These are phyloP conservation scores for Margaritispora aquatica DNA, from an alignment of 495 filamentous ascomycete genomes.

Conservation along the genomic window DNA sequence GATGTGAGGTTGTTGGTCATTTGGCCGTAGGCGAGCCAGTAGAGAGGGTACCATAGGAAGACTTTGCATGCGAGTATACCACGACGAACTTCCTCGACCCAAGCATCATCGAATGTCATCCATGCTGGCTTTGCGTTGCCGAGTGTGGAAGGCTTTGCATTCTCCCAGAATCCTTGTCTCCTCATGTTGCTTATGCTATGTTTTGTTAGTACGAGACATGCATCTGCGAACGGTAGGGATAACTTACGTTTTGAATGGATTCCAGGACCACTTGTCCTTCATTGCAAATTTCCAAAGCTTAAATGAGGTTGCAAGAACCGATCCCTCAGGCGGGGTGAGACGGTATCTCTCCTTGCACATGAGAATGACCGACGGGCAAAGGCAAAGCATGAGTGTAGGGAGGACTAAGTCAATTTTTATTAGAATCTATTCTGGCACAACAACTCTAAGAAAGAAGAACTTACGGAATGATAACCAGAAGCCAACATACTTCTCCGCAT, in stretches of 20 bases:
- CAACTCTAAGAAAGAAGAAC: too few relatives aligned
- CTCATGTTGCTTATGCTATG: slow-evolving; percentile 40
- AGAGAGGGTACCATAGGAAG: slow-evolving; percentile 52
- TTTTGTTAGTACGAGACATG: background rate
- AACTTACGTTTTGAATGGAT: slow-evolving; percentile 6
- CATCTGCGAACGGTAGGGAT: background rate
- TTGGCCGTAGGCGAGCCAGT: slow-evolving; percentile 40
- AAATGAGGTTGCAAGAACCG: slow-evolving; percentile 41
- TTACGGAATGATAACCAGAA: slow-evolving; percentile 65
- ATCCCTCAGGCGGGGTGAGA: slow-evolving; percentile 40
- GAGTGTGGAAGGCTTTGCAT: slow-evolving; percentile 57
- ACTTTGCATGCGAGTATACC: slow-evolving; percentile 64
- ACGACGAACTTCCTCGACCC: slow-evolving; percentile 64
- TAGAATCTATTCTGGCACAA: too few relatives aligned
- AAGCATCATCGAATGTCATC: slow-evolving; percentile 71
- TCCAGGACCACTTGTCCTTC: slow-evolving; percentile 10
- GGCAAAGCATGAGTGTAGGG: slow-evolving; percentile 48
- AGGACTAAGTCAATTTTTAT: too few relatives aligned
- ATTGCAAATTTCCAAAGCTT: slow-evolving; percentile 32
- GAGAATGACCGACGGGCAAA: slow-evolving; percentile 42
- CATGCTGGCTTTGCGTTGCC: slow-evolving; percentile 44
- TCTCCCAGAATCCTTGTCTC: slow-evolving; percentile 52
- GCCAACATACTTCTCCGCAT: slow-evolving; percentile 67
- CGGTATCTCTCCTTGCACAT: slow-evolving; percentile 44
- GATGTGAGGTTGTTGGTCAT: slow-evolving; percentile 58